Evolutionary conservation across 768 basidiomycete genomes (phyloP), one percentile per base, ranked within the genome.

Genomic region (Pleurotus tuber-regium): DNA sequence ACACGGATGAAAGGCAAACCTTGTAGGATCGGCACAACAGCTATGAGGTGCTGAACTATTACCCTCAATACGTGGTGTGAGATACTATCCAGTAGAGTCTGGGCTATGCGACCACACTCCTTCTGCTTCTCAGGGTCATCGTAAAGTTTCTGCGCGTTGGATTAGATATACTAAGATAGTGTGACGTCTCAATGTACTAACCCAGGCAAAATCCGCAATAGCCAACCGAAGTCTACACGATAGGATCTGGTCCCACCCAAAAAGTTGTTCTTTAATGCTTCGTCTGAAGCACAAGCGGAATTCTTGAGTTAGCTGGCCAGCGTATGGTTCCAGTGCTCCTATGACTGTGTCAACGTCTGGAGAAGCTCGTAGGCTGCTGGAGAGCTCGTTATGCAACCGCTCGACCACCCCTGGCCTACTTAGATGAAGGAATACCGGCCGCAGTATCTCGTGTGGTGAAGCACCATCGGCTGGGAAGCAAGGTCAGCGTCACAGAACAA

Each of bases 171-270:
- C n/a, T n/a, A n/a, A n/a, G n/a, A n/a, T n/a, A n/a, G n/a, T n/a
- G n/a, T n/a, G n/a, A n/a, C n/a, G n/a, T n/a, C n/a, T n/a, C n/a
- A n/a, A n/a, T n/a, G 12, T 6, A 60, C 68, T 24, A 52, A 79
- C 79, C 77, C 77, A 78, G 35, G 70, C 63, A 54, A 74, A 73
- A 64, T 81, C 79, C 1, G 77, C 73, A 18, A 82, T 54, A 6
- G 79, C 71, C 48, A 88, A 70, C 36, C 78, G 69, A 72, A 87
- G 72, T 43, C 86, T 75, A 28, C 83, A 66, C 0, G 72, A 73
- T 33, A 80, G 62, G 19, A 87, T 60, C 41, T 63, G 63, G 44
- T 81, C 74, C 73, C 77, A 83, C 1, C 87, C 87, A 60, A 82
- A 89, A 11, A 90, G 65, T 60, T 86, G 78, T 7, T 69, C 71